Evolutionary conservation across 306 rosid species (phyloP).

Genomic region (Vigna trinervia): DNA sequence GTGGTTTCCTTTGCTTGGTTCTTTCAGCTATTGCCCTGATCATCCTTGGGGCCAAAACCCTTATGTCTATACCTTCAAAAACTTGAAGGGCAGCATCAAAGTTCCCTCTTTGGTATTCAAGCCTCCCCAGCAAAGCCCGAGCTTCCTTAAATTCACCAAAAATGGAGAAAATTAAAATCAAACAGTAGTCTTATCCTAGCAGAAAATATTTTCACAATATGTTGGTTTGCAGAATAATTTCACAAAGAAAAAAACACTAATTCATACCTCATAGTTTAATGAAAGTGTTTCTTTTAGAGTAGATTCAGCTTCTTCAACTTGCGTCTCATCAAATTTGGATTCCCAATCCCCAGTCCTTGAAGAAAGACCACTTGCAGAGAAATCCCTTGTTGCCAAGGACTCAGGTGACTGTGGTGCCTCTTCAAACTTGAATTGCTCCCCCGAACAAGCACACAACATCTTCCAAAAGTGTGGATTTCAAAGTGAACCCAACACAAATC

Average conservation of each 20-base stretch:
- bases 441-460: constrained; percentile 98
- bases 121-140: constrained; percentile 94
- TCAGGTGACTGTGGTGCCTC: constrained; percentile 96
- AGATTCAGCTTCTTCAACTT: constrained; percentile 94
- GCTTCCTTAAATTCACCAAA: constrained; percentile 73
- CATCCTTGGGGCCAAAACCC: constrained; percentile 74
- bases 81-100: constrained; percentile 88
- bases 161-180: neutral
- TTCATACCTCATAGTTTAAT: constrained; percentile 84
- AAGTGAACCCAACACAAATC: constrained; percentile 35
- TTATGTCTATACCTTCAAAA: constrained; percentile 87
- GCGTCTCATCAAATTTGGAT: constrained; percentile 73
- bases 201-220: neutral
- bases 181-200: constrained; percentile 5
- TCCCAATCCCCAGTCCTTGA: constrained; percentile 94
- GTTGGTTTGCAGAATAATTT: neutral
- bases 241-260: constrained; percentile 12
- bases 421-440: constrained; percentile 91
- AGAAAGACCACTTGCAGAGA: constrained; percentile 89
- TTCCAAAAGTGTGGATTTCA: constrained; percentile 50
- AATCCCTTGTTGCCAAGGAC: constrained; percentile 94
- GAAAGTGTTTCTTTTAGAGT: constrained; percentile 91
- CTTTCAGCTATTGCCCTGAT: constrained; percentile 71
- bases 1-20: constrained; percentile 61
- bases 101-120: constrained; percentile 93